Evolutionary conservation across 495 filamentous ascomycete species (phyloP).

Genomic region (Trichoderma reesei): DNA sequence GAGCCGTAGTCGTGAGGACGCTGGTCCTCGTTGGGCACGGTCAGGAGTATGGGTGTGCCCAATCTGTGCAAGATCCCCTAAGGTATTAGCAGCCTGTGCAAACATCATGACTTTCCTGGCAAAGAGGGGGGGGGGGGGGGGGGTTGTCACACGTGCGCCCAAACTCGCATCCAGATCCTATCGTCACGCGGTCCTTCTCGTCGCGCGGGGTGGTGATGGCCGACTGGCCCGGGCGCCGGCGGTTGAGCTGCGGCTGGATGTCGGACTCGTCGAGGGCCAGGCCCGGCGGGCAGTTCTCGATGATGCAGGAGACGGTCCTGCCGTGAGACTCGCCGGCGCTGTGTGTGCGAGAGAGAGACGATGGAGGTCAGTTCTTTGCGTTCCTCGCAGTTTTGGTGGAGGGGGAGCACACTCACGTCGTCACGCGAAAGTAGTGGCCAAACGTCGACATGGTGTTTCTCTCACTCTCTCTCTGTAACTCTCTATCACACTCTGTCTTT

Average conservation of each 20-base stretch:
- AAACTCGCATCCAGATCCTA: slow-evolving; percentile 90
- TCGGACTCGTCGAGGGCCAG: slow-evolving; percentile 80
- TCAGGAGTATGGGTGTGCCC: slow-evolving; percentile 82
- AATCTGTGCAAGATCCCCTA: slow-evolving; percentile 27
- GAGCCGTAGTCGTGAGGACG: slow-evolving; percentile 87
- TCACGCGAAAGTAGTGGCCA: slow-evolving; percentile 73
- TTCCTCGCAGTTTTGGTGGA: slow-evolving; percentile 15
- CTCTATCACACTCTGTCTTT: not conserved
- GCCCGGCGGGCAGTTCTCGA: slow-evolving; percentile 83
- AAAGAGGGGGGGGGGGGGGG: too few relatives aligned
- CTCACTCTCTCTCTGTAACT: too few relatives aligned
- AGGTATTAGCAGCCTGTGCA: not conserved
- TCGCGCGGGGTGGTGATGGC: slow-evolving; percentile 85
- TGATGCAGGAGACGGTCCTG: slow-evolving; percentile 80
- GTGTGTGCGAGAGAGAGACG: too few relatives aligned
- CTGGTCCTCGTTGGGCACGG: slow-evolving; percentile 88
- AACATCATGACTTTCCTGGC: not conserved
- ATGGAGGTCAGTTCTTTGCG: slow-evolving; percentile 12
- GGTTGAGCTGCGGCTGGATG: slow-evolving; percentile 91
- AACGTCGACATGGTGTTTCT: slow-evolving; percentile 84
- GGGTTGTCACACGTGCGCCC: slow-evolving; percentile 52
- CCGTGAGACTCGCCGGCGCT: slow-evolving; percentile 90
- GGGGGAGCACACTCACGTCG: slow-evolving; percentile 56
- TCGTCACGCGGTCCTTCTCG: slow-evolving; percentile 84
- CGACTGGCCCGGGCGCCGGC: slow-evolving; percentile 83